Base-by-base conservation (phyloP, 1,139 yeast species). In the Suhomyces taliae region DNA sequence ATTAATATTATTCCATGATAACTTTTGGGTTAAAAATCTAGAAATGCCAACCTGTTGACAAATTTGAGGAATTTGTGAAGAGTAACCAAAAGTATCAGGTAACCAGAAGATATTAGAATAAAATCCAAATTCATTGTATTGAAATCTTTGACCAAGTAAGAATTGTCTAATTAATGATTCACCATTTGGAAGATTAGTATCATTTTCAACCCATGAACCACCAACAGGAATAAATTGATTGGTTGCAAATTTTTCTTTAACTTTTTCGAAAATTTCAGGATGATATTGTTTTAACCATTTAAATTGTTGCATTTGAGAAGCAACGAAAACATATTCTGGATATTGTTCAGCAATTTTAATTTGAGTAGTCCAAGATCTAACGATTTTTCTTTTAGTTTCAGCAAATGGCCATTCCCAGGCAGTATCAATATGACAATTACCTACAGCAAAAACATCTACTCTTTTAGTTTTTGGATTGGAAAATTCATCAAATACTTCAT, bases 371-470 rank as follows among this genome's bases (percentile, higher is more conserved):
- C 98, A 93, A 6, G 97, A 90, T 54, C 99, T 80, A 4, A 90
- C 96, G 50, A 91, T 82, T 62, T 90, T 90, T 50, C 97, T 79
- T 57, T 87, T 85, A 1, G 98, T 90, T 66, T 93, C 97, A 4
- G 96, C 97, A 74, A 86, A 91, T 10, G 97, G 98, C 99, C 99
- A 93, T 52, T 88, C 75, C 97, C 97, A 90, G 24, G 97, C 97
- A 32, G 98, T 91, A 62, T 93, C 99, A 58, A 93, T 93, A 66
- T 93, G 99, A 64, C 98, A 93, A 63, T 93, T 89, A 41, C 98
- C 98, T 53, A 93, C 78, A 6, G 90, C 96, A 62, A 74, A 86
- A 8, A 90, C 96, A 56, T 74, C 78, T 41, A 72, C 58, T 33
- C 65, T 53, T 12, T 51, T 66, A 46, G 53, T 50, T 36, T 56